Percentiles rank a stretch among this genome's conserved stretches.
Evolutionary conservation across 2,329 filamentous ascomycete species (phyloP).

Genomic region (Penicillium sp.): DNA sequence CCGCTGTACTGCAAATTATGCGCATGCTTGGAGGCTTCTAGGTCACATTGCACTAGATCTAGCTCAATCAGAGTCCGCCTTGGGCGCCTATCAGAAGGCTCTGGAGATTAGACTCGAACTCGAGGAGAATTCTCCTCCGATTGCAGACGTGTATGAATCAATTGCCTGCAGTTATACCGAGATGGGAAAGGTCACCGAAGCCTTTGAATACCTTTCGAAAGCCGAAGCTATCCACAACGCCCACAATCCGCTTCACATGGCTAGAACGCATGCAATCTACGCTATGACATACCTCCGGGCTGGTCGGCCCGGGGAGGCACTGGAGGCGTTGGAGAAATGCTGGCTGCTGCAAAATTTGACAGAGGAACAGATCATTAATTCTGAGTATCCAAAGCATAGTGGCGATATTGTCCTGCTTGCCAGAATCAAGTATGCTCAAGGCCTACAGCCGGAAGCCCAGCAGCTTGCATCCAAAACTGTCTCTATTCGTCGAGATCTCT

Average conservation of each 20-base stretch:
- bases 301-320: background rate
- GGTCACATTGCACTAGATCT: too few relatives aligned
- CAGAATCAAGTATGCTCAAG: background rate
- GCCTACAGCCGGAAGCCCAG: background rate
- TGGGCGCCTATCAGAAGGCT: too few relatives aligned
- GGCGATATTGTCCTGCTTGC: too few relatives aligned
- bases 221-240: conserved; percentile 1
- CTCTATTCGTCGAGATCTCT: background rate
- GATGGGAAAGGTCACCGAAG: background rate
- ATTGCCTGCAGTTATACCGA: too few relatives aligned
- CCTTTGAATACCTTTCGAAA: conserved; percentile 1
- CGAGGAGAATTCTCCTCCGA: too few relatives aligned
- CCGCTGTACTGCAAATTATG: too few relatives aligned
- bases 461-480: background rate
- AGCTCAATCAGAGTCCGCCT: too few relatives aligned
- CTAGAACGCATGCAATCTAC: background rate
- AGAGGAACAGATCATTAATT: background rate
- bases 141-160: too few relatives aligned
- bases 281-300: conserved; percentile 6
- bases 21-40: too few relatives aligned
- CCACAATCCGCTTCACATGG: conserved; percentile 5
- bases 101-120: too few relatives aligned
- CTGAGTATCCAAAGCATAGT: background rate
- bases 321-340: background rate
- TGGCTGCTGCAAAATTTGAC: background rate